Base-by-base conservation (phyloP, 2,329 filamentous ascomycete genomes). In the Paecilomyces fulvus region DNA sequence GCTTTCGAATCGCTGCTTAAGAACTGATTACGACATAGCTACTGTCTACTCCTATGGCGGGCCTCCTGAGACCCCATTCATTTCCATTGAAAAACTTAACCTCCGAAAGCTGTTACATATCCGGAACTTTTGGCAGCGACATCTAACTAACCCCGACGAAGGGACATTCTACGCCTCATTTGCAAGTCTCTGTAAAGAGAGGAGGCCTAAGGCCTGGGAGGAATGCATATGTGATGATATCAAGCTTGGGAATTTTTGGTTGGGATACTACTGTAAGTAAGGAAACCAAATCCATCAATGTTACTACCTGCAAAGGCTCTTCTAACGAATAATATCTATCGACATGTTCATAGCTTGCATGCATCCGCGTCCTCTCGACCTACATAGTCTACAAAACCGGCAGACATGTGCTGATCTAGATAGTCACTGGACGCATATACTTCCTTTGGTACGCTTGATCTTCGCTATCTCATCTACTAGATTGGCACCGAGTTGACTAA, bases 81-180 rank as follows among this genome's bases (percentile, higher is more conserved):
- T 68, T 20, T 31, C 57, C 3, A 54, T 61, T 2, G 55, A 60
- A 0, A 53, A 58, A 1, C 56, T 73, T 3, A 60, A 74, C 48
- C 59, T 74, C 3, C 20, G 60, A 25, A 64, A 61, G 7, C 50
- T 75, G n/a, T 55, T 75, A 23, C 69, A 74, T 43, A 69, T 76
- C 17, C 68, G 73, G 12, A 73, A 73, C 56, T 76, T 76, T 57
- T 77, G 73, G 73, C 69, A 73, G 33, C 65, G 68, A 3, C 73
- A 76, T 59, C 56, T 77, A 7, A 63, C 71, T 9, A 68, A 65
- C 21, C 43, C 56, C 0, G 54, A 58, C 9, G 69, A 72, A 53
- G 57, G 60, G 5, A 67, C 65, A 0, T 73, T 66, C 51, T 51
- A 63, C 49, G 46, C 59, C 3, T 61, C 65, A 20, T 71, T 66